Conservation (phyloP, 805 yeast genomes). For the Saturnispora ahearnii region DNA sequence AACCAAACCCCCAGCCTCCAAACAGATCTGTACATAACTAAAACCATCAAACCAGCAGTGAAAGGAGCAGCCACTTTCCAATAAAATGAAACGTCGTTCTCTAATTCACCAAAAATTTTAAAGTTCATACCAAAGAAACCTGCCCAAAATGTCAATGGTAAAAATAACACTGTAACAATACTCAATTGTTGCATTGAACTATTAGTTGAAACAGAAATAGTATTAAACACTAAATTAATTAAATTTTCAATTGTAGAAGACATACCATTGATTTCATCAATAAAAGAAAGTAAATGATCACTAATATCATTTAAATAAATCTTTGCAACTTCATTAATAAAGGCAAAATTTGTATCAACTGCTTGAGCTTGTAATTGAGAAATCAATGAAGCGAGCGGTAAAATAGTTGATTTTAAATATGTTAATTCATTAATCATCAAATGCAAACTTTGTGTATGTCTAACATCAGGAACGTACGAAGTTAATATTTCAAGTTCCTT, state of each 20-base stretch:
- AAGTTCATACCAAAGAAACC: constrained; percentile 57
- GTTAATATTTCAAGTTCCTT: constrained; percentile 43
- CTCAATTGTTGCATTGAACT: constrained; percentile 47
- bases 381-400: constrained; percentile 39
- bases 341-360: constrained; percentile 13
- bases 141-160: constrained; percentile 52
- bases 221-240: constrained; percentile 46
- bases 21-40: constrained; percentile 29
- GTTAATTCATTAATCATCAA: constrained; percentile 46
- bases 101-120: constrained; percentile 32
- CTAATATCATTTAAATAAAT: constrained; percentile 46
- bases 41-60: constrained; percentile 27
- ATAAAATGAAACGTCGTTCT: constrained; percentile 33
- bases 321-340: constrained; percentile 35
- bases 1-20: constrained; percentile 7
- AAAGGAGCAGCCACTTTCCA: constrained; percentile 41
- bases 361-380: constrained; percentile 37
- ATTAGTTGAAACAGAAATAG: constrained; percentile 46
- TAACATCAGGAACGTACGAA: constrained; percentile 34
- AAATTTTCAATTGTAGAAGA: constrained; percentile 41
- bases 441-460: constrained; percentile 45
- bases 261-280: constrained; percentile 50
- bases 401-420: constrained; percentile 36
- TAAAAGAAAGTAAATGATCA: constrained; percentile 44
- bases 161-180: constrained; percentile 47